A percentile compares a stretch with the other conserved stretches of the same genome.
phyloP scores from a whole-genome alignment of 2,329 filamentous ascomycete genomes.

The Coniochaeta ligniaria region DNA sequence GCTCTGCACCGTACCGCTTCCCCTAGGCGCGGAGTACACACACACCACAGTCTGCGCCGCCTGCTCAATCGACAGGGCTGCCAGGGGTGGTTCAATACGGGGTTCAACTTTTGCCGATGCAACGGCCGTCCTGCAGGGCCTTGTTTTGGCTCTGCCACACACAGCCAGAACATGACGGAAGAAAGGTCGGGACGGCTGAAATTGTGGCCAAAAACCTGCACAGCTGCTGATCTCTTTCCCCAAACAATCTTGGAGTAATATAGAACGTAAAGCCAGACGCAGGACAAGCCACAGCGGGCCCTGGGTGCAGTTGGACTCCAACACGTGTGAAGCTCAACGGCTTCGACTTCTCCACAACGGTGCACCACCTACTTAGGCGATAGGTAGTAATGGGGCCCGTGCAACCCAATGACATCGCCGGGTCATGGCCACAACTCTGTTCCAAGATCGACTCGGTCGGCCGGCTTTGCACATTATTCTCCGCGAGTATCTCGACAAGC shows the following conservation, averaged over 20 bases:
- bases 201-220: not conserved
- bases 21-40: not conserved
- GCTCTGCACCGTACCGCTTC: not conserved
- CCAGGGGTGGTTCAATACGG: not conserved
- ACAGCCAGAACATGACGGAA: not conserved
- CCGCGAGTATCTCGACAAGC: not conserved
- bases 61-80: too few relatives aligned
- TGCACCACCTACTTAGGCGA: not conserved
- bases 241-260: not conserved
- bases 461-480: not conserved
- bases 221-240: not conserved
- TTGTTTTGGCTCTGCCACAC: not conserved
- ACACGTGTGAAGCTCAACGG: not conserved
- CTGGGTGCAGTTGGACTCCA: not conserved
- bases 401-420: conserved; percentile 1
- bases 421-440: not conserved
- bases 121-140: not conserved
- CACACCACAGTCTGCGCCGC: not conserved
- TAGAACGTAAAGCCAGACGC: not conserved
- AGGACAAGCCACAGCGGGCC: not conserved
- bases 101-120: not conserved
- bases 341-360: not conserved
- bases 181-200: not conserved
- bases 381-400: not conserved
- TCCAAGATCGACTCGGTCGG: not conserved